Evolutionary conservation across 441 rosid species (phyloP), one percentile per base, ranked within the genome.

Genomic region (Eruca vesicaria): DNA sequence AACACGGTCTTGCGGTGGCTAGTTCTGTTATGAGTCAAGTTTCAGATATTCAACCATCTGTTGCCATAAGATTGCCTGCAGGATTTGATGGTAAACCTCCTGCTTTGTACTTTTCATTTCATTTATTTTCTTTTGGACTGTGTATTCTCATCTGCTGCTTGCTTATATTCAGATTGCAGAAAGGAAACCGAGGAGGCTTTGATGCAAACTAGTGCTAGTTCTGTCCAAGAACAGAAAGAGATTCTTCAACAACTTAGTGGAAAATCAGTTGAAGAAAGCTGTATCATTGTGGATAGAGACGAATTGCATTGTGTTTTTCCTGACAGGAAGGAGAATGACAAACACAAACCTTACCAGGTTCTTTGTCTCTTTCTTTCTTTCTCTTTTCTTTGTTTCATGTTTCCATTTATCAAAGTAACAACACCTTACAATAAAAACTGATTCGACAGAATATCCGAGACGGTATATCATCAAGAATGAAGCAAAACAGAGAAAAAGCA

Each of bases 331-430:
- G 73, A 23, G 57, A 79, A 77, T 71, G 79, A 78, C 71, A 87
- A 87, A 80, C 77, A 63, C 75, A 85, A 77, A 77, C 83, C 86
- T 48, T 89, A 86, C 84, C 87, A 86, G 90, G 97, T 86, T 33
- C 66, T 48, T 7, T 64, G 23, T 48, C 11, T 59, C 66, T 48
- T 43, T 28, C 66, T 48, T 43, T 28, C 59, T 57, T 23, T 63
- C 23, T 16, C 38, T 28, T 15, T 59, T 36, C 26, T 71, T 58
- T 21, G 45, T 23, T 64, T 38, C 59, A 35, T 38, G 19, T 59
- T 63, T 32, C 2, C 32, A 79, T 14, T 19, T 16, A 41, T 35
- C 23, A 59, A 70, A 70, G 31, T 70, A 64, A 76, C 75, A 70
- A 16, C 2, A 3, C 52, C 9, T 78, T 61, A 3, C 73, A 9